Evolutionary conservation across 2,329 filamentous ascomycete species (phyloP).

Genomic region (Xylaria sp.): DNA sequence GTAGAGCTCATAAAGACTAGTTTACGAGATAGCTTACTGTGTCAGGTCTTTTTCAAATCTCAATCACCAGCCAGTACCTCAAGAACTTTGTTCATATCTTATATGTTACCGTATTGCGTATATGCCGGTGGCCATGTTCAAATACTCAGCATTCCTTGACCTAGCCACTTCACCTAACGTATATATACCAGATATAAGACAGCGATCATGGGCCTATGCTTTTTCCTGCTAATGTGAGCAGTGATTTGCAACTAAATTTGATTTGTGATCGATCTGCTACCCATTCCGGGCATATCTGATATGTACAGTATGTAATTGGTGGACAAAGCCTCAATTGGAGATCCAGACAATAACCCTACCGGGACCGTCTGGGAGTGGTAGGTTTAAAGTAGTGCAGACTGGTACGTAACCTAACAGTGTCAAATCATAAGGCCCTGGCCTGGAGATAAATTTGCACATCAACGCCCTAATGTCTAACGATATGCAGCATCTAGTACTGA

Average conservation of each 20-base stretch:
- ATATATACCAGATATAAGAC: neutral
- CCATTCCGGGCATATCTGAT: neutral
- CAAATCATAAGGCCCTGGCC: neutral
- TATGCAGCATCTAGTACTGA: slow-evolving; percentile 40
- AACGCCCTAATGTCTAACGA: neutral
- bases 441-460: neutral
- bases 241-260: slow-evolving; percentile 15
- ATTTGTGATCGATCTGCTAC: slow-evolving; percentile 6
- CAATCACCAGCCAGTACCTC: neutral
- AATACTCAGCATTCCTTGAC: neutral
- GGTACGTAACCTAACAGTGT: neutral
- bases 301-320: neutral
- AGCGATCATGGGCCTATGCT: neutral
- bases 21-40: slow-evolving; percentile 3
- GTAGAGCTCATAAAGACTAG: slow-evolving; percentile 1
- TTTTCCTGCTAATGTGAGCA: neutral
- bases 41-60: neutral
- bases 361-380: neutral
- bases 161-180: neutral
- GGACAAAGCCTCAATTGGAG: neutral
- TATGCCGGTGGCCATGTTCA: neutral
- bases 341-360: neutral
- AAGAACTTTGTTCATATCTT: neutral
- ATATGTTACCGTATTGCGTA: neutral
- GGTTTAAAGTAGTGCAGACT: neutral